Evolutionary conservation across 306 rosid genomes (phyloP), one percentile per base, ranked within the genome.

Genomic region (Cucurbita pepo): DNA sequence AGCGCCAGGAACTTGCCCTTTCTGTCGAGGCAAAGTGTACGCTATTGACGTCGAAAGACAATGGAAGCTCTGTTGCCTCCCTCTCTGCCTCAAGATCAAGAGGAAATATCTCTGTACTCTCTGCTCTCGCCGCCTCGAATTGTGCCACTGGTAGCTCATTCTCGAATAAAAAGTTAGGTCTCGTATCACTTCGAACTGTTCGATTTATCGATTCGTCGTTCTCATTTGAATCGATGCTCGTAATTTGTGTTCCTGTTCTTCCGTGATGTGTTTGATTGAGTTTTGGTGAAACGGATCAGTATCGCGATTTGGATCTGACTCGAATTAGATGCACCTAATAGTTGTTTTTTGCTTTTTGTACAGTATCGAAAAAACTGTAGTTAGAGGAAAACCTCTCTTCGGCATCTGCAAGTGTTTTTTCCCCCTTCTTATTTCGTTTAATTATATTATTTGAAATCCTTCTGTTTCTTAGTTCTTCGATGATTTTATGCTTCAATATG

Each of bases 1-100:
- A 79, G 99, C 96, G 0, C 90, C 97, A 0, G 99, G 99, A 15
- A 81, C 88, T 0, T 94, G 99, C 48, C 99, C 99, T 72, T 57
- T 79, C 81, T 94, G 99, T 63, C 82, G 84, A 10, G 99, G 95
- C 21, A 94, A 94, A 69, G 99, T 94, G 47, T 81, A 85, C 73
- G 95, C 88, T 71, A 73, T 78, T 77, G 97, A 91, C 50, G 92
- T 91, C 2, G 97, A 94, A 77, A 79, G 80, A 18, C 81, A 80
- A 67, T 81, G 92, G 79, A 86, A 38, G 73, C 82, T 89, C 62
- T 90, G 95, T 45, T 86, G 86, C 52, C 82, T 91, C 19, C 95
- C 96, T 19, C 69, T 94, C 76, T 94, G 96, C 48, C 86, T 86
- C 85, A 85, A 82, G 81, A 78, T 89, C 88, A 91, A 91, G 88